These are phyloP conservation scores for Termitomyces sp. DNA, from an alignment of 768 basidiomycete genomes.

Conservation along the genomic window DNA sequence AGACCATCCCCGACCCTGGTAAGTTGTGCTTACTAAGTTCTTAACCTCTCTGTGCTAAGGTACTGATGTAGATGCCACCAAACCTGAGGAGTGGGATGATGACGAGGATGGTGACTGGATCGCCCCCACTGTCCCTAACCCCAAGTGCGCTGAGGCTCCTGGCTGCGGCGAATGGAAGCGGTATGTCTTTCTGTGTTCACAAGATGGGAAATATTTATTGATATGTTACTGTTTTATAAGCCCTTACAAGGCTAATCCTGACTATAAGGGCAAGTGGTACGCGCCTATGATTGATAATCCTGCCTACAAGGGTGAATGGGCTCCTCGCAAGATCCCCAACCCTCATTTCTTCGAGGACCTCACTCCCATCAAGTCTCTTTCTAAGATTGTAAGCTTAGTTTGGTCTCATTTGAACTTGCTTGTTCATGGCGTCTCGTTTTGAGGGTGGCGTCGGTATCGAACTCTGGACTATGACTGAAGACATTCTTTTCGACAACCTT, in stretches of 20 bases:
- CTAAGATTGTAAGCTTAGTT: slow-evolving; percentile 65
- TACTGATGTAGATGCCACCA: slow-evolving; percentile 60
- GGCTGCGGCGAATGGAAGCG: slow-evolving; percentile 96
- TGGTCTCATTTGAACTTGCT: background rate
- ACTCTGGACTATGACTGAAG: slow-evolving; percentile 99
- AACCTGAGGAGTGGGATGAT: slow-evolving; percentile 99
- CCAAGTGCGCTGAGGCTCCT: slow-evolving; percentile 82
- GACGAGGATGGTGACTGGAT: slow-evolving; percentile 99
- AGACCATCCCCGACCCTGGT: slow-evolving; percentile 84
- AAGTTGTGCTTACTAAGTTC: slow-evolving; percentile 10
- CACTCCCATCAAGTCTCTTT: slow-evolving; percentile 73
- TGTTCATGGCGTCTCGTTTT: background rate
- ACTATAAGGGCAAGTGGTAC: slow-evolving; percentile 98
- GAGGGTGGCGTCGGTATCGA: slow-evolving; percentile 95
- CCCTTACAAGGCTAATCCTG: slow-evolving; percentile 86
- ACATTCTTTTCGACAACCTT: slow-evolving; percentile 90
- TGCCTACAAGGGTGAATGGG: slow-evolving; percentile 94
- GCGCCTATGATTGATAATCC: slow-evolving; percentile 96
- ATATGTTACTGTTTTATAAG: slow-evolving; percentile 34
- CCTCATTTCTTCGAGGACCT: slow-evolving; percentile 87
- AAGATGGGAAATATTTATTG: background rate
- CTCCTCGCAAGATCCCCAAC: slow-evolving; percentile 87
- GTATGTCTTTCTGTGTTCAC: slow-evolving; percentile 27
- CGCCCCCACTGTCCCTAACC: slow-evolving; percentile 83
- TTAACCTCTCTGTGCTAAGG: background rate